Conservation (phyloP, 1,284 basidiomycete species). For the Austroboletus olivaceoglutinosus region DNA sequence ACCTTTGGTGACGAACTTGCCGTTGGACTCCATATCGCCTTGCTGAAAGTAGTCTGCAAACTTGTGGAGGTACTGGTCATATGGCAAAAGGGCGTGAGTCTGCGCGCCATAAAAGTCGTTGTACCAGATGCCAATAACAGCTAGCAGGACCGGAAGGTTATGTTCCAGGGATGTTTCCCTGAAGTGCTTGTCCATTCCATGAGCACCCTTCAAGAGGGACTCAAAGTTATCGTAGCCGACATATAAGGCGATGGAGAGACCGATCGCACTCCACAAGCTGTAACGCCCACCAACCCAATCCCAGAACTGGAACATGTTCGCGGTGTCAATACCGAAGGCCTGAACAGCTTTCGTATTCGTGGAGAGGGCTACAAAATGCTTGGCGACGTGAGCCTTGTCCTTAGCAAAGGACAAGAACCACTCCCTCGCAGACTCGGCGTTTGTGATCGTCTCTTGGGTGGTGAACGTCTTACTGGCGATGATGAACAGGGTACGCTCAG, state of each 20-base stretch:
- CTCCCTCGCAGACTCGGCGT: slow-evolving; percentile 88
- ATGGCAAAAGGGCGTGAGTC: slow-evolving; percentile 93
- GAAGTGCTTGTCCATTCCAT: slow-evolving; percentile 98
- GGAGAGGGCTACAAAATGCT: slow-evolving; percentile 98
- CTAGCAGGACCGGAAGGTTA: slow-evolving; percentile 92
- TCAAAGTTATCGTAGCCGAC: slow-evolving; percentile 96
- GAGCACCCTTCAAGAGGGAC: slow-evolving; percentile 86
- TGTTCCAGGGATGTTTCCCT: slow-evolving; percentile 83
- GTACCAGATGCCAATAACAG: slow-evolving; percentile 96
- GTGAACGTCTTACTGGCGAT: slow-evolving; percentile 99
- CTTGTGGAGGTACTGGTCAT: slow-evolving; percentile 98
- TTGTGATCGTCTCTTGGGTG: slow-evolving; percentile 99
- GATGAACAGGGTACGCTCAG: slow-evolving; percentile 96
- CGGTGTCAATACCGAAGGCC: slow-evolving; percentile 88
- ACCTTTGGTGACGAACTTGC: slow-evolving; percentile 93
- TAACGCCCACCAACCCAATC: slow-evolving; percentile 99
- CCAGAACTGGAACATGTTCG: slow-evolving; percentile 99
- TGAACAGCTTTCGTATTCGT: slow-evolving; percentile 96
- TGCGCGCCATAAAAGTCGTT: slow-evolving; percentile 97
- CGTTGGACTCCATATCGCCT: slow-evolving; percentile 99
- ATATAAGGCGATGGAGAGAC: slow-evolving; percentile 88
- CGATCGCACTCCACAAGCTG: slow-evolving; percentile 98
- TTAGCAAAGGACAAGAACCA: slow-evolving; percentile 91
- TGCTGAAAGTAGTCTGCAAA: slow-evolving; percentile 99
- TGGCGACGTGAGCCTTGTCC: slow-evolving; percentile 91